Evolutionary conservation across 768 basidiomycete species (phyloP).

Genomic region (Sistotremastrum suecicum): DNA sequence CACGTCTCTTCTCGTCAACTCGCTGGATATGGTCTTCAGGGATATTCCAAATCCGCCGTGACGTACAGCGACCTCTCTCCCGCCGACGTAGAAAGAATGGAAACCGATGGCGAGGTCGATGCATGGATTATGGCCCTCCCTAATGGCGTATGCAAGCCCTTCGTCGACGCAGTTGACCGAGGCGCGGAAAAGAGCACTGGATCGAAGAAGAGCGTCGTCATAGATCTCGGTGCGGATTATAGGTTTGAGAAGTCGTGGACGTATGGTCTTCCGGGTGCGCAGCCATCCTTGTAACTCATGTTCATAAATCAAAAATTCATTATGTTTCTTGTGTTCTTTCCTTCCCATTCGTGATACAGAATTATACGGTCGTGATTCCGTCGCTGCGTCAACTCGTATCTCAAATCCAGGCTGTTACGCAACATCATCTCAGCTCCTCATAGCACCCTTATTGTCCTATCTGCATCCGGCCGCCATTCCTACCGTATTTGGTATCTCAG

Average conservation of each 20-base stretch:
- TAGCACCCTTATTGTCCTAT: constrained; percentile 76
- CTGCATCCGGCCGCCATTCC: constrained; percentile 49
- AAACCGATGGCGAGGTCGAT: constrained; percentile 80
- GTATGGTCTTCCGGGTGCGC: constrained; percentile 97
- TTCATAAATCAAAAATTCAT: constrained; percentile 19
- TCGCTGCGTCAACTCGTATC: constrained; percentile 68
- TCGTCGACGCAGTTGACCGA: constrained; percentile 85
- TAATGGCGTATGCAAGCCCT: constrained; percentile 94
- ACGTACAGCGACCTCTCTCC: constrained; percentile 69
- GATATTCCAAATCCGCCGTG: constrained; percentile 64
- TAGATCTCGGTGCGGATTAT: constrained; percentile 91
- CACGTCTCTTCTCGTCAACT: constrained; percentile 96
- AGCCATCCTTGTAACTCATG: constrained; percentile 4
- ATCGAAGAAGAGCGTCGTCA: constrained; percentile 56
- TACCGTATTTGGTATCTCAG: constrained; percentile 85
- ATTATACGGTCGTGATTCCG: constrained; percentile 60
- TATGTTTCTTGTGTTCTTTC: constrained; percentile 19
- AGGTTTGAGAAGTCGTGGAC: constrained; percentile 92
- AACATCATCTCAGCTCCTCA: constrained; percentile 80
- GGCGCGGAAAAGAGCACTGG: constrained; percentile 41
- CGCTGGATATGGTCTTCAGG: constrained; percentile 62
- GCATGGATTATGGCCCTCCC: constrained; percentile 99
- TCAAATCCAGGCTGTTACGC: constrained; percentile 98
- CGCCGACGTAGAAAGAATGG: constrained; percentile 76
- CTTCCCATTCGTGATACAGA: constrained; percentile 35